Percentiles rank a stretch among this genome's conserved stretches.
phyloP scores from a whole-genome alignment of 1,284 basidiomycete genomes.

The Microbotryum lychnidis-dioicae region DNA sequence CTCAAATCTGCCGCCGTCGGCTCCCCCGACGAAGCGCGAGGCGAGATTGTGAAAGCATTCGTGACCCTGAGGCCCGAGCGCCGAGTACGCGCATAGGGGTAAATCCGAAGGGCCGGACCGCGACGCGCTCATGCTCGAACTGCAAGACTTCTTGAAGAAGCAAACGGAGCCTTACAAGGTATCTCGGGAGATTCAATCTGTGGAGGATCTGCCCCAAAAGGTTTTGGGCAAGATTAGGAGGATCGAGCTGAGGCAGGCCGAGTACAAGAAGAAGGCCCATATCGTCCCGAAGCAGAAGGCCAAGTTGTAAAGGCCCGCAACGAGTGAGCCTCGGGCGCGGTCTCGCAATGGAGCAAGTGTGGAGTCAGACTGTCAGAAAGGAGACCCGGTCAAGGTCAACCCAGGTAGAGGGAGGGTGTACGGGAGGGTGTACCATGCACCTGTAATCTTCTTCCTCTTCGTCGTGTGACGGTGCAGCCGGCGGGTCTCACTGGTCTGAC shows the following conservation, averaged over 20 bases:
- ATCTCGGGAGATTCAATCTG: conserved; percentile 24
- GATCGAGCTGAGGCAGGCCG: conserved; percentile 20
- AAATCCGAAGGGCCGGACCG: conserved; percentile 1
- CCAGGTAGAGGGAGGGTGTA: too few species aligned
- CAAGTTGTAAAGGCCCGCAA: conserved; percentile 9
- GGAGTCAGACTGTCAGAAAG: too few species aligned
- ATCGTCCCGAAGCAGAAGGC: conserved; percentile 14
- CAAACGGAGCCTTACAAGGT: conserved; percentile 29
- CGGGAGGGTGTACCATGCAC: too few species aligned
- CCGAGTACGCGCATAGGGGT: conserved; percentile 13
- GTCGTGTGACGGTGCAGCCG: too few species aligned
- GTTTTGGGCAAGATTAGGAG: conserved; percentile 25
- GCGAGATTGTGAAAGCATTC: conserved; percentile 30
- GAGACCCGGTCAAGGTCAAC: too few species aligned
- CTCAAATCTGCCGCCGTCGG: conserved; percentile 29
- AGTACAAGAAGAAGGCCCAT: conserved; percentile 23
- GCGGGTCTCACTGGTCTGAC: too few species aligned
- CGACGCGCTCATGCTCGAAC: conserved; percentile 13
- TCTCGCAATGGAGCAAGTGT: too few species aligned
- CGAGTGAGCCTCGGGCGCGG: neutral
- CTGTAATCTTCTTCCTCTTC: too few species aligned
- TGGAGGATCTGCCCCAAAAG: conserved; percentile 22
- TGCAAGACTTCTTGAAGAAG: conserved; percentile 17
- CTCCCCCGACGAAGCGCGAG: conserved; percentile 19
- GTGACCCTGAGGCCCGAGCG: conserved; percentile 14